Conservation (phyloP, 1,139 yeast genomes). For the Suhomyces wounanorum region DNA sequence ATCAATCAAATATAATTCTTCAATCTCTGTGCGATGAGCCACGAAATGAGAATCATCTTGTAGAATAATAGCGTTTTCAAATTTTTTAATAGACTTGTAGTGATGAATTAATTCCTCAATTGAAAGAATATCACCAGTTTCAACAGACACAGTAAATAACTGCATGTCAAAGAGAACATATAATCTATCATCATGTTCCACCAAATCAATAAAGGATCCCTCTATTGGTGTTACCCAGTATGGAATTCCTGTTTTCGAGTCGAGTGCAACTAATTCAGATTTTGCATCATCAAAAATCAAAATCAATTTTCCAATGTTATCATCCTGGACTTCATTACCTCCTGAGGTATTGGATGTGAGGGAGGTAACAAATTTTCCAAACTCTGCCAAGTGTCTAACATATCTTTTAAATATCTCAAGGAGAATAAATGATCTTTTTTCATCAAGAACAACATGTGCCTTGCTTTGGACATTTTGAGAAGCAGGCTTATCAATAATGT, state of each 20-base stretch:
- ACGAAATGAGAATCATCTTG: constrained; percentile 10
- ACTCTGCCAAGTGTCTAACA: constrained; percentile 37
- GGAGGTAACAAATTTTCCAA: constrained; percentile 31
- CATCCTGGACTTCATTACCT: neutral
- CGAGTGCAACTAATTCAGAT: constrained; percentile 31
- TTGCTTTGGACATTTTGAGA: constrained; percentile 31
- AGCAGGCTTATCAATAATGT: constrained; percentile 35
- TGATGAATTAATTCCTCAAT: constrained; percentile 2
- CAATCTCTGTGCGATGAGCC: neutral
- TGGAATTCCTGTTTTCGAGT: constrained; percentile 30
- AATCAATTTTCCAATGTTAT: constrained; percentile 38
- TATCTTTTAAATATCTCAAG: constrained; percentile 25
- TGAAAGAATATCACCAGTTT: constrained; percentile 26
- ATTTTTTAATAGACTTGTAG: neutral
- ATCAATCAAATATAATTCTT: constrained; percentile 23
- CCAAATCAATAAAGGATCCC: constrained; percentile 18
- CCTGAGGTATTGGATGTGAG: neutral
- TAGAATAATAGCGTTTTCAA: constrained; percentile 10
- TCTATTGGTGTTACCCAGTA: constrained; percentile 25
- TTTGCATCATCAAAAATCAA: constrained; percentile 29
- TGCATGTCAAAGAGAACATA: constrained; percentile 24
- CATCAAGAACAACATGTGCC: constrained; percentile 36
- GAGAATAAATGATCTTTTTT: constrained; percentile 19
- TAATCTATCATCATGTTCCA: constrained; percentile 23
- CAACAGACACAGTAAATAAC: constrained; percentile 23